Conservation (phyloP, 1,284 basidiomycete genomes). For the Vanrija humicola region DNA sequence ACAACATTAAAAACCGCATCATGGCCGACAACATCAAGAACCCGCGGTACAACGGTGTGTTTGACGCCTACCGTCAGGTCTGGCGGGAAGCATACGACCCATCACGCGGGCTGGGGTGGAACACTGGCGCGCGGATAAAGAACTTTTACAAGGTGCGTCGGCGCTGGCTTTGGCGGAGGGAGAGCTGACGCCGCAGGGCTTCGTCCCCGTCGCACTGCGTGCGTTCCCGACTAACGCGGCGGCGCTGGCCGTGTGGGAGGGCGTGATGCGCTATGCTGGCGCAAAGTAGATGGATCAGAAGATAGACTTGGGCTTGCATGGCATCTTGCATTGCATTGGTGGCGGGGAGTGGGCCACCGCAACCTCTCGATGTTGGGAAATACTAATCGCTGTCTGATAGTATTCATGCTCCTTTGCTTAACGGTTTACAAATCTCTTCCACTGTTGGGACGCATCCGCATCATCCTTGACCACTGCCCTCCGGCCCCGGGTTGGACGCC, state of each 20-base stretch:
- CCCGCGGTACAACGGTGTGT: constrained; percentile 39
- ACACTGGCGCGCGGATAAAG: constrained; percentile 31
- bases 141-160: constrained; percentile 47
- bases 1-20: constrained; percentile 49
- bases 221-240: constrained; percentile 50
- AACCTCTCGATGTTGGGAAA: too few relatives aligned
- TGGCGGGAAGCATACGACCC: constrained; percentile 41
- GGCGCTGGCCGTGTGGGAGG: constrained; percentile 48
- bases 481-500: too few relatives aligned
- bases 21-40: constrained; percentile 45
- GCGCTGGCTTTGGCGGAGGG: neutral
- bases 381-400: too few relatives aligned
- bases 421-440: too few relatives aligned
- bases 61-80: constrained; percentile 37
- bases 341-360: too few relatives aligned
- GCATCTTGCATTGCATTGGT: too few relatives aligned
- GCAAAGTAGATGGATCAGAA: neutral
- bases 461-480: too few relatives aligned
- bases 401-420: too few relatives aligned
- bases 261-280: constrained; percentile 37
- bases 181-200: constrained; percentile 33
- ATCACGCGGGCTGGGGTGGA: constrained; percentile 27
- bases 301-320: too few relatives aligned
- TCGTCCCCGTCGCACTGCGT: constrained; percentile 44
- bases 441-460: too few relatives aligned